Percentiles rank a stretch among this genome's conserved stretches.
Evolutionary conservation across 768 basidiomycete species (phyloP).

Genomic region (Cyathus striatus): DNA sequence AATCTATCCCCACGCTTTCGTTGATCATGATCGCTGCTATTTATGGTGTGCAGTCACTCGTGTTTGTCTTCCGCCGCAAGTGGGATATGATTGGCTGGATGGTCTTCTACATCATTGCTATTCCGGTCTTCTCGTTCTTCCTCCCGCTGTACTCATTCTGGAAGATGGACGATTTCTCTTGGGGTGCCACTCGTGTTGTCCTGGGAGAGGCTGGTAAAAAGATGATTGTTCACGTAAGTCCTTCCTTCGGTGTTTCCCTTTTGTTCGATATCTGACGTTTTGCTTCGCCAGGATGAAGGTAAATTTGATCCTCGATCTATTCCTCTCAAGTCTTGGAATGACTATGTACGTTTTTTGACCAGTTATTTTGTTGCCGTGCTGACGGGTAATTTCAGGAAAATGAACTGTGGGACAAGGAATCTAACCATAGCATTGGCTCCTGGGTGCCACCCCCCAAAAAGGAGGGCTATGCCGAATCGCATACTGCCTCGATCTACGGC

Average conservation of each 20-base stretch:
- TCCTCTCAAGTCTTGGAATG: slow-evolving; percentile 95
- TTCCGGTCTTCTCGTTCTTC: slow-evolving; percentile 90
- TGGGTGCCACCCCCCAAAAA: slow-evolving; percentile 82
- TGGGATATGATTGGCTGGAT: slow-evolving; percentile 99
- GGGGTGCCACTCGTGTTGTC: slow-evolving; percentile 91
- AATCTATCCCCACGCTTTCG: slow-evolving; percentile 73
- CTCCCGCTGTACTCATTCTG: slow-evolving; percentile 95
- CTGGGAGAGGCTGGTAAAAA: slow-evolving; percentile 95
- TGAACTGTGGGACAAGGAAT: slow-evolving; percentile 96
- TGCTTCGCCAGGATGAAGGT: slow-evolving; percentile 75
- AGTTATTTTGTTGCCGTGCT: neutral
- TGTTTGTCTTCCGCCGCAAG: slow-evolving; percentile 88
- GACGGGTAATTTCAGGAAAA: slow-evolving; percentile 56
- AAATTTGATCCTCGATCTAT: slow-evolving; percentile 93
- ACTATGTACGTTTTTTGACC: slow-evolving; percentile 57
- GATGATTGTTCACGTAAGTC: slow-evolving; percentile 84
- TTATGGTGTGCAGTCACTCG: slow-evolving; percentile 90
- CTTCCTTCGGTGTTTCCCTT: neutral
- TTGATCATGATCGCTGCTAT: slow-evolving; percentile 91
- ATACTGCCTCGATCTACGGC: slow-evolving; percentile 77
- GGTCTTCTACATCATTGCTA: slow-evolving; percentile 92
- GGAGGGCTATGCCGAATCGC: slow-evolving; percentile 74
- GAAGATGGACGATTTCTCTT: slow-evolving; percentile 97
- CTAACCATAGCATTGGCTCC: slow-evolving; percentile 90
- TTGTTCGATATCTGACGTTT: slow-evolving; percentile 7